phyloP scores from a whole-genome alignment of 1,139 yeast genomes.

The Scheffersomyces illinoinensis region DNA sequence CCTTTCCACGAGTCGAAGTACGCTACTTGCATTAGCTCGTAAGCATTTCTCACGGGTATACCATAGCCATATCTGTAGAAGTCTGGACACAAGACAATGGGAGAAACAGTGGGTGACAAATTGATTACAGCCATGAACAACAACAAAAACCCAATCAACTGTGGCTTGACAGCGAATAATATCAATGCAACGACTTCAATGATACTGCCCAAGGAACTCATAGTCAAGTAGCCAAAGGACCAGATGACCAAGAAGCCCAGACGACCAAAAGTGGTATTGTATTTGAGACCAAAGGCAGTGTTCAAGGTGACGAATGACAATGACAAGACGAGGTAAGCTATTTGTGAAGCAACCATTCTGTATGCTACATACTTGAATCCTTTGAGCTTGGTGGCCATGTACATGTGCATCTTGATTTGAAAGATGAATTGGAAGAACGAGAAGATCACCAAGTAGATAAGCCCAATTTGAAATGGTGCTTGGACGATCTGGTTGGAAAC shows the following conservation, averaged over 20 bases:
- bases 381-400: slow-evolving; percentile 30
- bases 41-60: slow-evolving; percentile 50
- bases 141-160: slow-evolving; percentile 47
- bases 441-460: slow-evolving; percentile 32
- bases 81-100: slow-evolving; percentile 45
- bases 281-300: slow-evolving; percentile 44
- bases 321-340: slow-evolving; percentile 42
- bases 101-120: slow-evolving; percentile 49
- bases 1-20: slow-evolving; percentile 49
- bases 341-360: slow-evolving; percentile 42
- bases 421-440: slow-evolving; percentile 34
- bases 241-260: slow-evolving; percentile 54
- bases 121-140: slow-evolving; percentile 45
- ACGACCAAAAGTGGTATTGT: slow-evolving; percentile 35
- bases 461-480: slow-evolving; percentile 35
- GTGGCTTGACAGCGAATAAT: slow-evolving; percentile 39
- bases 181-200: slow-evolving; percentile 46
- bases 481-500: slow-evolving; percentile 24
- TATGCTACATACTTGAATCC: slow-evolving; percentile 40
- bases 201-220: slow-evolving; percentile 53
- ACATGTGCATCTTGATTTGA: slow-evolving; percentile 26
- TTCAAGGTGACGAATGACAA: slow-evolving; percentile 43
- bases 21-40: slow-evolving; percentile 47
- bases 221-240: slow-evolving; percentile 44
- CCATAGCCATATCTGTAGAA: slow-evolving; percentile 54